A percentile compares a stretch with the other conserved stretches of the same genome.
Evolutionary conservation across 148 eudicot genomes (phyloP).

Genomic region (Heliamphora exappendiculata): DNA sequence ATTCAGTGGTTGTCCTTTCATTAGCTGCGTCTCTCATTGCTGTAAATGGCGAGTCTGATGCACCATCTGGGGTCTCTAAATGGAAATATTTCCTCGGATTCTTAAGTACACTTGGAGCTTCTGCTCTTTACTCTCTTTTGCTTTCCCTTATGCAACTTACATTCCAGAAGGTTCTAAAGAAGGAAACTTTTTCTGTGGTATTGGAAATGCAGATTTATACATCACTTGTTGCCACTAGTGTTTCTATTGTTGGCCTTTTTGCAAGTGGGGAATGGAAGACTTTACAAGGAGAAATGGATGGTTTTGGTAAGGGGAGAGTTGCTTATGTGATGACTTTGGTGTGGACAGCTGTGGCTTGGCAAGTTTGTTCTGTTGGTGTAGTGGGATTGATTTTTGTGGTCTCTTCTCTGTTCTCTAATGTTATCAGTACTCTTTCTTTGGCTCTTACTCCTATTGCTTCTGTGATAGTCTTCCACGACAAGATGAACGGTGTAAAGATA

Average conservation of each 20-base stretch:
- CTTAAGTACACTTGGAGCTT: slow-evolving; percentile 53
- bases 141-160: slow-evolving; percentile 86
- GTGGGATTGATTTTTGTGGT: slow-evolving; percentile 80
- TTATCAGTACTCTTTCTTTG: slow-evolving; percentile 70
- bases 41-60: slow-evolving; percentile 44
- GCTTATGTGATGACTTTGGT: slow-evolving; percentile 71
- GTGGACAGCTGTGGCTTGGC: slow-evolving; percentile 75
- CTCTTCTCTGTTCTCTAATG: slow-evolving; percentile 83
- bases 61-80: slow-evolving; percentile 52
- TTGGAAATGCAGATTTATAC: slow-evolving; percentile 81
- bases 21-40: slow-evolving; percentile 69
- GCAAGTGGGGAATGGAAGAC: slow-evolving; percentile 77
- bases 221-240: slow-evolving; percentile 54
- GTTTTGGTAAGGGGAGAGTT: slow-evolving; percentile 43
- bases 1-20: slow-evolving; percentile 66
- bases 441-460: slow-evolving; percentile 78
- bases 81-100: slow-evolving; percentile 51
- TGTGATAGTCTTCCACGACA: slow-evolving; percentile 60
- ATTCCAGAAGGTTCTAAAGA: slow-evolving; percentile 60
- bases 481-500: slow-evolving; percentile 72
- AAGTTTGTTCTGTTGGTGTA: slow-evolving; percentile 74
- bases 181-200: slow-evolving; percentile 62
- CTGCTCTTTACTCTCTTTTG: slow-evolving; percentile 66
- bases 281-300: slow-evolving; percentile 49
- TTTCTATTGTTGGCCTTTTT: slow-evolving; percentile 48